A percentile compares a stretch with the other conserved stretches of the same genome.
These are phyloP conservation scores for Cytospora piceicola DNA, from an alignment of 2,329 filamentous ascomycete genomes.

Conservation along the genomic window DNA sequence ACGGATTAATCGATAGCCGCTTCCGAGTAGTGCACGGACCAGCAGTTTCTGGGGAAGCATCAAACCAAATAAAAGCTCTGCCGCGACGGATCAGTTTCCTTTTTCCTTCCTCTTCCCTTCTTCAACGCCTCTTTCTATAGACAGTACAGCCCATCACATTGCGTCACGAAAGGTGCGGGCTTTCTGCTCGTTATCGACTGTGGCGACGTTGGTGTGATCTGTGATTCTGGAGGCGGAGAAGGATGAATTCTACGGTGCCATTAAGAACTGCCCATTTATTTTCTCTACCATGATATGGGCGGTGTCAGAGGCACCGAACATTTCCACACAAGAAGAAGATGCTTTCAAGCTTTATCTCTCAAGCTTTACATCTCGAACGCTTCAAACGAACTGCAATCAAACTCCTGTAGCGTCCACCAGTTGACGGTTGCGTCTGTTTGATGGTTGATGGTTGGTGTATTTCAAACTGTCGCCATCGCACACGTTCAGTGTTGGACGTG, in stretches of 20 bases:
- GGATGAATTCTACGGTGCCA: slow-evolving; percentile 51
- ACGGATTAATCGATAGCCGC: slow-evolving; percentile 20
- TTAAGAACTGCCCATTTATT: slow-evolving; percentile 62
- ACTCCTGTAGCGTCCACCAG: too few relatives aligned
- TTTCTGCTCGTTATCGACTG: slow-evolving; percentile 68
- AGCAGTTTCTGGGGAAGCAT: background rate
- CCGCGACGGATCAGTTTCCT: slow-evolving; percentile 31
- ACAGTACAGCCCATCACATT: slow-evolving; percentile 81
- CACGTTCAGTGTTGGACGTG: background rate
- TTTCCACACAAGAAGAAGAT: slow-evolving; percentile 38
- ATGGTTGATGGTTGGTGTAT: background rate
- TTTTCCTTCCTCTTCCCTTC: slow-evolving; percentile 39
- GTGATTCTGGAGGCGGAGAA: slow-evolving; percentile 66
- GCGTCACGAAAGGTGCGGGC: slow-evolving; percentile 59
- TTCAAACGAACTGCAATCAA: background rate
- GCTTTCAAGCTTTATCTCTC: too few relatives aligned
- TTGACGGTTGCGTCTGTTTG: background rate
- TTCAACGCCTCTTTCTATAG: slow-evolving; percentile 73
- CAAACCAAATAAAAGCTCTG: slow-evolving; percentile 28
- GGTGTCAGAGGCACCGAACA: slow-evolving; percentile 86
- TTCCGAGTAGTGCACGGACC: slow-evolving; percentile 20
- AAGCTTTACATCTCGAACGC: background rate
- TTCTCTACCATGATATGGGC: slow-evolving; percentile 66
- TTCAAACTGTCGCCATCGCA: background rate
- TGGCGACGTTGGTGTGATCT: slow-evolving; percentile 63